These are phyloP conservation scores for Leishmania mexicana DNA, from an alignment of 208 protist genomes.

Conservation along the genomic window DNA sequence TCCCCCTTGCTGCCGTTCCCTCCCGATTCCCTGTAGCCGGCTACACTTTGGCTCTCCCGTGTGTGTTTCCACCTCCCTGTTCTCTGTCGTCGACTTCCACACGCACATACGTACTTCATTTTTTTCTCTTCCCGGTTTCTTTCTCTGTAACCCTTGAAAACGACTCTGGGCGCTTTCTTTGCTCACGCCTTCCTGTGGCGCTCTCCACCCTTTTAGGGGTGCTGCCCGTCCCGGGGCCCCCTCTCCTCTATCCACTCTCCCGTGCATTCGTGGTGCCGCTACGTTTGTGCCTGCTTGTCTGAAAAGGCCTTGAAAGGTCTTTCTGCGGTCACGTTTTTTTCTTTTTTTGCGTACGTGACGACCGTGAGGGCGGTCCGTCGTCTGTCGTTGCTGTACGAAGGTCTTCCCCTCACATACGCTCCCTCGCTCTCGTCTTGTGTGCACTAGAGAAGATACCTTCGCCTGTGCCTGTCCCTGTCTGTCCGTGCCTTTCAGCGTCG, in stretches of 20 bases:
- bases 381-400: neutral
- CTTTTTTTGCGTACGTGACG: neutral
- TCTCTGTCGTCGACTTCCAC: neutral
- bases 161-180: neutral
- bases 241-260: neutral
- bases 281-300: neutral
- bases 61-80: neutral
- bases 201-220: neutral
- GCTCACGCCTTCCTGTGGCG: neutral
- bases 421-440: neutral
- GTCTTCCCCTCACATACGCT: neutral
- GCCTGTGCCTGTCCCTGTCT: neutral
- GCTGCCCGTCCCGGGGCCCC: neutral
- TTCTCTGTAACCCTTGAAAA: constrained; percentile 1
- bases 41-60: neutral
- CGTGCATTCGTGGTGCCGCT: neutral
- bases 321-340: neutral
- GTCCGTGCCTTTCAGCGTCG: neutral
- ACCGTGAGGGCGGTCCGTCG: neutral
- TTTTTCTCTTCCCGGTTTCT: neutral
- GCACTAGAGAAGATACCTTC: neutral
- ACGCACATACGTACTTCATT: neutral
- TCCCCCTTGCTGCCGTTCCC: neutral
- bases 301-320: neutral
- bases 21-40: neutral